Conservation (phyloP, 345 rosid genomes). For the Hypericum perforatum region DNA sequence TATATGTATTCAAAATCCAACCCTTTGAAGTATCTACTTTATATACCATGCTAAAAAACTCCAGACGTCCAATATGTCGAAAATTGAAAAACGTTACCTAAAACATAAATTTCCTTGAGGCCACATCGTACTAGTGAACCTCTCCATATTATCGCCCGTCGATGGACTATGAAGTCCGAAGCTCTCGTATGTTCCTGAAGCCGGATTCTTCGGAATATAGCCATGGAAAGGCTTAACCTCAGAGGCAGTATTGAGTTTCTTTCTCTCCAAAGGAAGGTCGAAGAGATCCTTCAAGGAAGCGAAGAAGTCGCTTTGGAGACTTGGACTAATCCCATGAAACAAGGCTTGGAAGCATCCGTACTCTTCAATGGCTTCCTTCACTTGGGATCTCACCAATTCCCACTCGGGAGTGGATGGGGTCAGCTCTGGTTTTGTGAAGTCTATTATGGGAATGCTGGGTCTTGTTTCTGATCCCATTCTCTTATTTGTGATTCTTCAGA, state of each 20-base stretch:
- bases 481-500: too few species aligned
- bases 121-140: conserved; percentile 7
- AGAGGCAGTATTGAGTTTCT: neutral
- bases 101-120: conserved; percentile 22
- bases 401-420: neutral
- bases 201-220: neutral
- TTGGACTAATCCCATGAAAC: neutral
- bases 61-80: too few species aligned
- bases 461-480: too few species aligned
- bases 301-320: neutral
- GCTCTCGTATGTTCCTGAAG: neutral
- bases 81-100: conserved; percentile 10
- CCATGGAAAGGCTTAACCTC: neutral
- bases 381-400: neutral
- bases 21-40: too few species aligned
- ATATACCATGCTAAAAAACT: too few species aligned
- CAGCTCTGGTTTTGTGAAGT: too few species aligned
- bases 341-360: neutral
- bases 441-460: too few species aligned
- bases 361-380: neutral
- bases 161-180: neutral
- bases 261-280: neutral
- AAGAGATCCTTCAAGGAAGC: neutral
- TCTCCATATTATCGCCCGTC: neutral
- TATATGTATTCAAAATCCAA: too few species aligned